phyloP scores from a whole-genome alignment of 2,329 filamentous ascomycete species.

The Pseudogymnoascus sp. region DNA sequence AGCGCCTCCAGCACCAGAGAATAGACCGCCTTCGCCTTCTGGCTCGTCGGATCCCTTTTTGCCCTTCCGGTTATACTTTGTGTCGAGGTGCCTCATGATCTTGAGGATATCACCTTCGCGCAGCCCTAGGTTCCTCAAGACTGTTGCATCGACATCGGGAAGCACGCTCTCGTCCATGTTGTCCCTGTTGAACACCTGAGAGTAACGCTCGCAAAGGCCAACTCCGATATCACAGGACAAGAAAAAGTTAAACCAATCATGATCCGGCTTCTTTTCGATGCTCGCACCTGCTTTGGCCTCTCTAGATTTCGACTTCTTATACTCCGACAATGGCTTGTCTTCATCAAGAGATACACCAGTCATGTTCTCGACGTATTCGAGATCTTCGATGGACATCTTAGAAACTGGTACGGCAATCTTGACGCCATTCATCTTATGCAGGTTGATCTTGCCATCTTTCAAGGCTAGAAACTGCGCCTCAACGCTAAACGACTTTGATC shows the following conservation, averaged over 20 bases:
- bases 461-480: conserved; percentile 94
- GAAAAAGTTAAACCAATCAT: conserved; percentile 99
- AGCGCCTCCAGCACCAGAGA: conserved; percentile 85
- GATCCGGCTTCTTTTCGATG: conserved; percentile 57
- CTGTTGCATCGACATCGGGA: conserved; percentile 75
- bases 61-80: conserved; percentile 62
- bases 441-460: conserved; percentile 91
- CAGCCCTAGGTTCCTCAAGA: conserved; percentile 80
- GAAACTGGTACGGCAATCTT: conserved; percentile 93
- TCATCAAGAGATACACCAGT: conserved; percentile 86
- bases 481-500: conserved; percentile 91
- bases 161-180: conserved; percentile 94
- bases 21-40: conserved; percentile 61
- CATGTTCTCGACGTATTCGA: conserved; percentile 84
- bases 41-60: conserved; percentile 47
- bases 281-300: conserved; percentile 30
- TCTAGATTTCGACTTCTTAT: conserved; percentile 41
- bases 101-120: conserved; percentile 96
- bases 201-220: conserved; percentile 88
- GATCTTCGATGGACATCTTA: conserved; percentile 92
- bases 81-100: conserved; percentile 82
- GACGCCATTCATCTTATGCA: conserved; percentile 96
- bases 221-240: conserved; percentile 84
- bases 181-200: conserved; percentile 79
- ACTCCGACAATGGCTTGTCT: conserved; percentile 84